Base-by-base conservation (phyloP, 2,329 filamentous ascomycete genomes). In the Cladosporium austrohemisphaericum region DNA sequence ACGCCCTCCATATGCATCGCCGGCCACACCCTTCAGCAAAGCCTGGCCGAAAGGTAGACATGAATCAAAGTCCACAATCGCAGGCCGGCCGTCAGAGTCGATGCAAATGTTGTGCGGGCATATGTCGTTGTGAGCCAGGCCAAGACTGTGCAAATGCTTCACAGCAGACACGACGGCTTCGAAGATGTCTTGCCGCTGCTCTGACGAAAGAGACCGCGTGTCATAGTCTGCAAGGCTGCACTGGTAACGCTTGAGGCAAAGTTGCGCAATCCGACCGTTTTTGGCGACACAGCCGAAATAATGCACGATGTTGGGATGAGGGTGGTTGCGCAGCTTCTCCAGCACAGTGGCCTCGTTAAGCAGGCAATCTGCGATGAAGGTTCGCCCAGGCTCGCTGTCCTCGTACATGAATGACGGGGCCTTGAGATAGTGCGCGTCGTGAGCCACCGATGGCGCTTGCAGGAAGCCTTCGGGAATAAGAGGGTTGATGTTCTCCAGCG, bases 11-110 rank as follows among this genome's bases (percentile, higher is more conserved):
- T 36, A 37, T n/a, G 25, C 23, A 44, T 53, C 58, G 26, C 37
- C 45, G 8, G 55, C 61, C 11, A 56, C 56, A 3, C 59, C 62
- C 28, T 63, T 63, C 29, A 58, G 50, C 11, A 67, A 52, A 16
- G 41, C 14, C 45, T 60, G 31, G 4, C 65, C 64, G 41, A 65
- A 60, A 2, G 57, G 56, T 20, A 58, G 41, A 41, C 64, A 69
- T 23, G 65, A 65, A 40, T 65, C 68, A 52, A 67, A 69, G 52
- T 70, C 68, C 29, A 71, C 60, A 37, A 71, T 57, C 23, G 66
- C 57, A 6, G 68, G 57, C 5, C 52, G 53, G 14, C 62, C 61
- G 26, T 51, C 37, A 18, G 55, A 54, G 53, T 66, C 58, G 18
- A 71, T 36, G 55, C 67, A 67, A 8, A 70, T 60, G 44, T 68